Evolutionary conservation across 2,329 filamentous ascomycete genomes (phyloP).

Genomic region (Graphilbum ipis-grandicollis): DNA sequence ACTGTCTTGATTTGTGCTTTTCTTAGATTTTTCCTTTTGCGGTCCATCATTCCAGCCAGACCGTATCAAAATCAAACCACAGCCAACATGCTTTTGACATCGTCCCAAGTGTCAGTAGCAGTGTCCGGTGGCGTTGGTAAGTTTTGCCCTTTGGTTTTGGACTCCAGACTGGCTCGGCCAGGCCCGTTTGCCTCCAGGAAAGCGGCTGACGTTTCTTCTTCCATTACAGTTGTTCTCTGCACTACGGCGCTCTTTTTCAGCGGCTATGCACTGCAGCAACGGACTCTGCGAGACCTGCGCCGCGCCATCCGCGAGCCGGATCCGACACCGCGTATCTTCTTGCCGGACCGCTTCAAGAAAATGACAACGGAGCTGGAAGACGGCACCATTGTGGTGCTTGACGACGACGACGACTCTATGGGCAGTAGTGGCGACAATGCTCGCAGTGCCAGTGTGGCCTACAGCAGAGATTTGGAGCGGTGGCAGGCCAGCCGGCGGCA

Average conservation of each 20-base stretch:
- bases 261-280: constrained; percentile 75
- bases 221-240: not conserved
- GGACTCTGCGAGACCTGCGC: constrained; percentile 63
- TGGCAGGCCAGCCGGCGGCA: constrained; percentile 11
- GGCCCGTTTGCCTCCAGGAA: too few species aligned
- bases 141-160: constrained; percentile 11
- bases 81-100: constrained; percentile 45
- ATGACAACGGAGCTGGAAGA: constrained; percentile 28
- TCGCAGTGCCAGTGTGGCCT: not conserved
- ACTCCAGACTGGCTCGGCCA: too few species aligned
- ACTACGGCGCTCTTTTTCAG: constrained; percentile 73
- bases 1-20: not conserved
- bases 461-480: constrained; percentile 2
- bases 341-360: constrained; percentile 31
- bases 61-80: too few species aligned
- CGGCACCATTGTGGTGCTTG: constrained; percentile 23
- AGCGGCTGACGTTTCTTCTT: too few species aligned
- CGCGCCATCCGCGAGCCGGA: constrained; percentile 43
- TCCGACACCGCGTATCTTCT: constrained; percentile 27
- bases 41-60: too few species aligned
- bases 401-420: constrained; percentile 15
- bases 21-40: not conserved
- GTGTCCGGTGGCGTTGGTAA: constrained; percentile 47
- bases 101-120: constrained; percentile 52
- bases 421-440: too few species aligned